phyloP scores from a whole-genome alignment of 1,284 basidiomycete genomes.

The Cryptococcus deneoformans region DNA sequence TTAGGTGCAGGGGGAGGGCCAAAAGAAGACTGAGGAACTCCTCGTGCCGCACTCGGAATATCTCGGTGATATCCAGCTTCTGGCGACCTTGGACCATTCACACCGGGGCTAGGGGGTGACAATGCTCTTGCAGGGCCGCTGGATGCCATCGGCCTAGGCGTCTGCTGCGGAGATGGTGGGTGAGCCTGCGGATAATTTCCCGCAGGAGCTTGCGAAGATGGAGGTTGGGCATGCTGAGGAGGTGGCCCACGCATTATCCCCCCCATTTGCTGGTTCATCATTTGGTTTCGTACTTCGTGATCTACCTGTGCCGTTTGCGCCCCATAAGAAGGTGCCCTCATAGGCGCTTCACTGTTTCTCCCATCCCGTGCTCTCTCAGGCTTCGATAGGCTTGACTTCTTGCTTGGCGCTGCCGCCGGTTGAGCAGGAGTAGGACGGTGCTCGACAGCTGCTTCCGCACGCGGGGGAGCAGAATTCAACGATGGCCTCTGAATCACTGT shows the following conservation, averaged over 20 bases:
- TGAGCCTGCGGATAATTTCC: neutral
- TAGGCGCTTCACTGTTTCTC: constrained; percentile 74
- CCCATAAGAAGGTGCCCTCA: constrained; percentile 86
- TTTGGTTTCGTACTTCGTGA: constrained; percentile 56
- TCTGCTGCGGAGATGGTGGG: constrained; percentile 1
- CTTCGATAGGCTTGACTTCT: constrained; percentile 42
- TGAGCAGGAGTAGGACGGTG: constrained; percentile 8
- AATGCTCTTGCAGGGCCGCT: constrained; percentile 12
- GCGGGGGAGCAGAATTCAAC: neutral
- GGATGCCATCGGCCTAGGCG: constrained; percentile 2
- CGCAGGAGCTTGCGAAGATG: neutral
- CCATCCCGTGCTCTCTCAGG: constrained; percentile 49
- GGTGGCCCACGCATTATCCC: neutral
- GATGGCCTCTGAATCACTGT: constrained; percentile 26
- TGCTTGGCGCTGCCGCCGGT: constrained; percentile 5
- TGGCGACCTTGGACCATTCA: neutral
- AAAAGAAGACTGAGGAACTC: constrained; percentile 32
- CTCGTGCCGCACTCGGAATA: constrained; percentile 7
- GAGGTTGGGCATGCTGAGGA: constrained; percentile 7
- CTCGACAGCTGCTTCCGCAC: neutral
- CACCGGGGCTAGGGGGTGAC: constrained; percentile 15
- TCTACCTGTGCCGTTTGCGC: constrained; percentile 90
- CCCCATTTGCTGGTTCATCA: constrained; percentile 15
- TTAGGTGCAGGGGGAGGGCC: constrained; percentile 27
- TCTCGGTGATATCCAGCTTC: neutral